Percentiles rank a stretch among this genome's conserved stretches.
Conservation (phyloP, 192 early-diverging fungal species). For the Coemansia sp. region DNA sequence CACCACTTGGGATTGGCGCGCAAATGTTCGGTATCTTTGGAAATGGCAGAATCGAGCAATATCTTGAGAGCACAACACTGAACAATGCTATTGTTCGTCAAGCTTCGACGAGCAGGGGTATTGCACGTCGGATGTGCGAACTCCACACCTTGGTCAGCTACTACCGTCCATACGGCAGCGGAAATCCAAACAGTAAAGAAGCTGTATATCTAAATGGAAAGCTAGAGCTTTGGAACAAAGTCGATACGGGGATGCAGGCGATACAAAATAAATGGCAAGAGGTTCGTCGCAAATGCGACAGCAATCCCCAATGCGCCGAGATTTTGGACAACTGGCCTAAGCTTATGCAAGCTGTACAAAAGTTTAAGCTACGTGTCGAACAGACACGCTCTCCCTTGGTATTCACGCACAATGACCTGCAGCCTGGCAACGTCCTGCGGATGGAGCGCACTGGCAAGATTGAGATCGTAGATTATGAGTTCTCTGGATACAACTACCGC, state of each 20-base stretch:
- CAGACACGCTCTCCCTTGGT: slow-evolving; percentile 66
- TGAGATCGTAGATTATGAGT: too few relatives aligned
- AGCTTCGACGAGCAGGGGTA: slow-evolving; percentile 62
- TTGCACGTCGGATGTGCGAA: slow-evolving; percentile 70
- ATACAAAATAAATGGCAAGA: slow-evolving; percentile 30
- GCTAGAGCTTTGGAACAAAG: too few relatives aligned
- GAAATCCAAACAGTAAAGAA: too few relatives aligned
- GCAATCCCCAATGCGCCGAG: slow-evolving; percentile 18
- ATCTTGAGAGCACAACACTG: slow-evolving; percentile 72
- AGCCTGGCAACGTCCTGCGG: slow-evolving; percentile 86
- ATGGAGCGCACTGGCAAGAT: slow-evolving; percentile 29
- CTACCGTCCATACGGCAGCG: slow-evolving; percentile 55
- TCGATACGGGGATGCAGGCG: slow-evolving; percentile 63
- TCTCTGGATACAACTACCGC: too few relatives aligned
- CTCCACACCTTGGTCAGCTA: slow-evolving; percentile 68
- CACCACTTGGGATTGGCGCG: slow-evolving; percentile 70
- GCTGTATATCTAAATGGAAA: too few relatives aligned
- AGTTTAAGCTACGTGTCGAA: slow-evolving; percentile 57
- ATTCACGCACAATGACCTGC: slow-evolving; percentile 19
- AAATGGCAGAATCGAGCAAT: slow-evolving; percentile 88
- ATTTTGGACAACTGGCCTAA: slow-evolving; percentile 31
- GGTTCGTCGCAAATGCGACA: slow-evolving; percentile 18
- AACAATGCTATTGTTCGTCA: slow-evolving; percentile 68
- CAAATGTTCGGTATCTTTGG: slow-evolving; percentile 71
- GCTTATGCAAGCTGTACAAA: slow-evolving; percentile 47